Evolutionary conservation across 805 yeast genomes (phyloP), one percentile per base, ranked within the genome.

Genomic region (Nakazawaea ishiwadae): DNA sequence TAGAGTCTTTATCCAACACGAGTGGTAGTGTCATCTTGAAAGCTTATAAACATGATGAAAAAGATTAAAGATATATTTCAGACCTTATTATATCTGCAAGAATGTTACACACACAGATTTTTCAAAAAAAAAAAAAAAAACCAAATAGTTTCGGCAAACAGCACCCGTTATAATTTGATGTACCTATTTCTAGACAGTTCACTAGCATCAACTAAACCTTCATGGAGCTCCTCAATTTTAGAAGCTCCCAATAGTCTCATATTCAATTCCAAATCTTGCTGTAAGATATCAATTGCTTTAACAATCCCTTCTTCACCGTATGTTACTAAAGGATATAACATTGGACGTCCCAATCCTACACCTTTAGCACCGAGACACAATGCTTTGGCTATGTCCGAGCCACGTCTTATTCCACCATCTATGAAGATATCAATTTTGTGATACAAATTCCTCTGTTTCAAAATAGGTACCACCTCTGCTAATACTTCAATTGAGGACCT

Each of bases 281-380:
- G 70, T 51, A 83, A 60, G 5, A 81, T 66, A 50, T 77, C 79
- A 43, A 82, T 73, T 11, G 88, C 84, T 47, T 72, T 73, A 33
- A 57, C 56, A 7, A 83, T 89, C 24, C 95, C 95, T 5, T 67
- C 79, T 50, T 77, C 87, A 9, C 95, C 95, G 48, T 84, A 86
- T 1, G 86, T 71, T n/a, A 85, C 71, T 79, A 83, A 77, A 29
- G 89, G 88, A 53, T 81, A 84, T 24, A 84, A 56, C 58, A 84
- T 80, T 2, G 90, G 87, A 42, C 91, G 68, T 4, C 93, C 90
- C 30, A 85, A 59, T 1, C 93, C 93, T 3, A 76, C 79, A 14
- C 55, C 60, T 6, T 41, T 65, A 1, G 72, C 75, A 5, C 74
- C 74, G 28, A 69, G 51, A 44, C 73, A 66, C 18, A 69, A 36